Evolutionary conservation across 2,329 filamentous ascomycete genomes (phyloP).

Genomic region (Aspergillus oerlinghausenensis): DNA sequence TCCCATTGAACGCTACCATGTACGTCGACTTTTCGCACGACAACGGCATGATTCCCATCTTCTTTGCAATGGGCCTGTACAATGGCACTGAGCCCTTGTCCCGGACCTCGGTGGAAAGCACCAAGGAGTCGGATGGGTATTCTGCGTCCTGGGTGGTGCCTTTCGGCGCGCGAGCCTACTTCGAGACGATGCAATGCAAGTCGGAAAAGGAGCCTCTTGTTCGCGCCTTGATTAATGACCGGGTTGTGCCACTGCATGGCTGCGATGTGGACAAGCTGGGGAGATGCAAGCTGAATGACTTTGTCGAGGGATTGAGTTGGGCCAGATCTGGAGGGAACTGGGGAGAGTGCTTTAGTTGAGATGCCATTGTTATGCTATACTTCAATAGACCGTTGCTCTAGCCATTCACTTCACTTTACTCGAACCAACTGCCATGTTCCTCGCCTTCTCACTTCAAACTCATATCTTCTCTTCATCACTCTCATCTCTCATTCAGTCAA

Average conservation of each 20-base stretch:
- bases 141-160: slow-evolving; percentile 75
- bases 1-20: slow-evolving; percentile 63
- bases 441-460: not conserved
- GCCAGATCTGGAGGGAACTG: slow-evolving; percentile 68
- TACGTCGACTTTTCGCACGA: slow-evolving; percentile 94
- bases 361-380: not conserved
- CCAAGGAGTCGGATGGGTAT: slow-evolving; percentile 59
- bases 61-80: slow-evolving; percentile 73
- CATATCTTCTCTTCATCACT: not conserved
- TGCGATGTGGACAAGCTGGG: slow-evolving; percentile 69
- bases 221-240: slow-evolving; percentile 76
- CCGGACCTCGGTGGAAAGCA: slow-evolving; percentile 45
- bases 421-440: not conserved
- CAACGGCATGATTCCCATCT: slow-evolving; percentile 75
- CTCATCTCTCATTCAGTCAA: not conserved
- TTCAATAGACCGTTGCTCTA: not conserved
- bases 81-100: slow-evolving; percentile 57
- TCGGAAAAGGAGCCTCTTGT: slow-evolving; percentile 61
- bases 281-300: slow-evolving; percentile 64
- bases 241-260: slow-evolving; percentile 66
- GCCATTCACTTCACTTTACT: not conserved
- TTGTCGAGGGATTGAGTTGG: slow-evolving; percentile 72
- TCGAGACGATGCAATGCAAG: slow-evolving; percentile 77
- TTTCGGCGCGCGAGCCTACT: slow-evolving; percentile 74
- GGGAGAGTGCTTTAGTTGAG: slow-evolving; percentile 53